Percentiles rank a stretch among this genome's conserved stretches.
Evolutionary conservation across 179 eudicot genomes (phyloP).

Genomic region (Spinacia oleracea): DNA sequence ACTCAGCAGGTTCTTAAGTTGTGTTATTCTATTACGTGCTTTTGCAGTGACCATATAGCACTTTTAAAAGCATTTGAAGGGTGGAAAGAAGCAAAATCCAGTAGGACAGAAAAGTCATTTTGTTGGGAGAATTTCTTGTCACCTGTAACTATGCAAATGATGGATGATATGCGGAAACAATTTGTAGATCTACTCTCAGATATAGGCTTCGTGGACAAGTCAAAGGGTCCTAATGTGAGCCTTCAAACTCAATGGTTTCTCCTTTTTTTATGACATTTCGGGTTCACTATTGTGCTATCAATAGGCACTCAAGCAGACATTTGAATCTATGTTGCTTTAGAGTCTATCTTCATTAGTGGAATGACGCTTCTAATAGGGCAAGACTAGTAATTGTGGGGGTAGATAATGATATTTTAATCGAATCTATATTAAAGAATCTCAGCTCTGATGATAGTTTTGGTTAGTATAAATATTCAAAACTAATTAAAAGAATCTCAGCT

Average conservation of each 20-base stretch:
- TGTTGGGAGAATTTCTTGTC: conserved; percentile 97
- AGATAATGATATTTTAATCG: not conserved
- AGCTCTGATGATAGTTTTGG: not conserved
- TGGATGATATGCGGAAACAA: conserved; percentile 89
- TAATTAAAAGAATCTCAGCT: not conserved
- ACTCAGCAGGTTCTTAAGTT: not conserved
- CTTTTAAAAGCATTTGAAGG: conserved; percentile 95
- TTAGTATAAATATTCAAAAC: no score
- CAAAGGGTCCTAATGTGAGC: conserved; percentile 74
- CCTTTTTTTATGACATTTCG: not conserved
- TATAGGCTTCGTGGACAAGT: conserved; percentile 87
- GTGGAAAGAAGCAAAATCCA: conserved; percentile 85
- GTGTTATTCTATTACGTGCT: not conserved
- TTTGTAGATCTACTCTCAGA: conserved; percentile 80
- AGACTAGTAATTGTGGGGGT: not conserved
- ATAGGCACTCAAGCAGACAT: not conserved
- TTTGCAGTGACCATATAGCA: conserved; percentile 93
- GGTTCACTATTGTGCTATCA: not conserved
- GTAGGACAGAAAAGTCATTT: conserved; percentile 63
- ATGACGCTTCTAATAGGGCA: not conserved
- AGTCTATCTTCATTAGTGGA: not conserved
- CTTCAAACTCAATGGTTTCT: conserved; percentile 1
- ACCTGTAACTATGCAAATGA: conserved; percentile 78
- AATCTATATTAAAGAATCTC: not conserved
- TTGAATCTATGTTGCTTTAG: not conserved